A percentile compares a stretch with the other conserved stretches of the same genome.
Conservation (phyloP, 116 monocot species). For the Phalaenopsis hybrid region DNA sequence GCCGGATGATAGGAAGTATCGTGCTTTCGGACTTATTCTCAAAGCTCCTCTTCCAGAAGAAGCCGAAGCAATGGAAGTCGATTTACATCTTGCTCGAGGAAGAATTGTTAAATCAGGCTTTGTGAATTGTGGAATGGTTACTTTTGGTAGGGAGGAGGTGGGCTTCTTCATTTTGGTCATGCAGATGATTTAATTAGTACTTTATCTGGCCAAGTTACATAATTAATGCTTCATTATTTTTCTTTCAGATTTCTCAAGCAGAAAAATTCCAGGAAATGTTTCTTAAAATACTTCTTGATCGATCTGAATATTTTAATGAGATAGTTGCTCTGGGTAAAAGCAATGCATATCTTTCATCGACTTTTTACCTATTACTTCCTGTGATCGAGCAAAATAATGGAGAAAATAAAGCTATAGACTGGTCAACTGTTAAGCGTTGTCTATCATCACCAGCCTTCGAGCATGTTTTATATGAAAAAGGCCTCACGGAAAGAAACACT, state of each 20-base stretch:
- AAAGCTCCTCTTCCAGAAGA: constrained; percentile 64
- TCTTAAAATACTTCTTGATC: constrained; percentile 75
- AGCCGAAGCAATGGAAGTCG: constrained; percentile 71
- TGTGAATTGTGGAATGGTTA: constrained; percentile 35
- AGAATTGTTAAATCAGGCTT: constrained; percentile 69
- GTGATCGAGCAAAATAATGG: constrained; percentile 25
- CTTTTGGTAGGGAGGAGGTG: constrained; percentile 63
- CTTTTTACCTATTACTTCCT: constrained; percentile 81
- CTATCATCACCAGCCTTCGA: constrained; percentile 73
- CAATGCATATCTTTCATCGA: constrained; percentile 21
- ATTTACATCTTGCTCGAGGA: constrained; percentile 80
- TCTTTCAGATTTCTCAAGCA: constrained; percentile 56
- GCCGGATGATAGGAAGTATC: constrained; percentile 72
- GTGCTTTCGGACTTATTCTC: constrained; percentile 69
- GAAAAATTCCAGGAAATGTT: constrained; percentile 83
- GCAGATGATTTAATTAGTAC: background rate
- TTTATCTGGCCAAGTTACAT: background rate
- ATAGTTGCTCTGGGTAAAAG: constrained; percentile 39
- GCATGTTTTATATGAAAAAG: constrained; percentile 14
- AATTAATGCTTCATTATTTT: constrained; percentile 16
- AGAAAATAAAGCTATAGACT: constrained; percentile 44
- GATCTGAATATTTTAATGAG: constrained; percentile 48
- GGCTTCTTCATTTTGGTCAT: background rate
- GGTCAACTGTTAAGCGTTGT: constrained; percentile 58
- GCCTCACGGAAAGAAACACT: constrained; percentile 17